Conservation (phyloP, 495 filamentous ascomycete genomes). For the Neurospora sp. region DNA sequence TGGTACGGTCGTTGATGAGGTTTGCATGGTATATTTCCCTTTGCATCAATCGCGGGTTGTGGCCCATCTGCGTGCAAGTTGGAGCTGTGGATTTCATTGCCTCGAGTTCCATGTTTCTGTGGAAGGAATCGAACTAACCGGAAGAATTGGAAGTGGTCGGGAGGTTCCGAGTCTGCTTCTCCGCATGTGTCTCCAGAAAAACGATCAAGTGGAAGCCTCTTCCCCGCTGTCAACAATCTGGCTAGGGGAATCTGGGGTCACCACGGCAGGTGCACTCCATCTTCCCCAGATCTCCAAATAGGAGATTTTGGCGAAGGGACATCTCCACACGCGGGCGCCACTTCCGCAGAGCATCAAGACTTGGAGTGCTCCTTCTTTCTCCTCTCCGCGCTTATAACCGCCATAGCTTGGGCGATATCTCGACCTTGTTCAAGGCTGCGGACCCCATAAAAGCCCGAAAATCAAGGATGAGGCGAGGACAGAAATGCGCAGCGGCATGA, state of each 20-base stretch:
- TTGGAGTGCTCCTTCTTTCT: not conserved
- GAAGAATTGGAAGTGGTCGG: not conserved
- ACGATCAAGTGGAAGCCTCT: not conserved
- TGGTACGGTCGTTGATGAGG: not conserved
- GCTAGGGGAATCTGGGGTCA: not conserved
- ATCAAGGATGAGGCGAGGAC: not conserved
- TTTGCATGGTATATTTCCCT: not conserved
- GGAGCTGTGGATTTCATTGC: not conserved
- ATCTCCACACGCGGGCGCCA: not conserved
- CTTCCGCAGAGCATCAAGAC: not conserved
- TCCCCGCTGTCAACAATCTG: not conserved
- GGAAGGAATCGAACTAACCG: not conserved
- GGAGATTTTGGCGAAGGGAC: not conserved
- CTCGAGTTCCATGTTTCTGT: not conserved
- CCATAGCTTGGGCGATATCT: not conserved
- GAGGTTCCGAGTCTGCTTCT: not conserved
- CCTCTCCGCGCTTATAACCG: not conserved
- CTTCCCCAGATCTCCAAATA: not conserved
- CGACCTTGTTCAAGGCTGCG: not conserved
- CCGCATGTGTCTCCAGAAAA: not conserved
- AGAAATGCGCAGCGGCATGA: not conserved
- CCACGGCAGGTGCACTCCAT: not conserved
- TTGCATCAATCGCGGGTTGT: not conserved
- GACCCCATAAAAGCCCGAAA: not conserved
- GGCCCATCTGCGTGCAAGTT: not conserved